phyloP scores from a whole-genome alignment of 257 asterid species.

The Solanum habrochaites region DNA sequence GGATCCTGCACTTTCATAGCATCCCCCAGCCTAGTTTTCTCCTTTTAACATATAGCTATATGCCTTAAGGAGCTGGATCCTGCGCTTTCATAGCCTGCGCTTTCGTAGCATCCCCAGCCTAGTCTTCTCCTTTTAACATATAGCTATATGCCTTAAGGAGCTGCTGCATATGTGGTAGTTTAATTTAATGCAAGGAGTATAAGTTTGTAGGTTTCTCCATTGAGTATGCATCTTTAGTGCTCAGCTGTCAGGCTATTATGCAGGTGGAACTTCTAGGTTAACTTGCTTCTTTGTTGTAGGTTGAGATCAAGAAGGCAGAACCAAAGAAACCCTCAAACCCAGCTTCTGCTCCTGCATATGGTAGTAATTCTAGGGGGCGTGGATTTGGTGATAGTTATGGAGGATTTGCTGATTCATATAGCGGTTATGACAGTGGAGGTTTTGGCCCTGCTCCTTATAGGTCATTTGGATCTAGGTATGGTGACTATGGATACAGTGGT shows the following conservation, averaged over 20 bases:
- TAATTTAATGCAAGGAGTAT: background rate
- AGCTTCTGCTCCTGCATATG: slow-evolving; percentile 64
- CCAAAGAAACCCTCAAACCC: slow-evolving; percentile 99
- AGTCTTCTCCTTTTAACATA: background rate
- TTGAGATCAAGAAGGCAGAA: slow-evolving; percentile 99
- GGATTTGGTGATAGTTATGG: slow-evolving; percentile 75
- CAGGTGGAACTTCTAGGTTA: slow-evolving; percentile 66
- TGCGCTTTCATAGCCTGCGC: no score
- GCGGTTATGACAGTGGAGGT: slow-evolving; percentile 57
- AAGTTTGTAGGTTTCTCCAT: background rate
- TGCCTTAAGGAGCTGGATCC: background rate
- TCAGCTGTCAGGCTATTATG: slow-evolving; percentile 23
- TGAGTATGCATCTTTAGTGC: slow-evolving; percentile 19
- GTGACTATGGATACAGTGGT: slow-evolving; percentile 71
- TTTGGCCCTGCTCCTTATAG: slow-evolving; percentile 91
- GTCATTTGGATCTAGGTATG: slow-evolving; percentile 80
- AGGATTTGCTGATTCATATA: slow-evolving; percentile 59
- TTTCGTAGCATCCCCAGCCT: background rate
- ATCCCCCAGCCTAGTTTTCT: background rate
- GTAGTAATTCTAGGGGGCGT: slow-evolving; percentile 93
- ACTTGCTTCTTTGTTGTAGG: slow-evolving; percentile 99
- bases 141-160: background rate
- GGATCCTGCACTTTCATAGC: background rate
- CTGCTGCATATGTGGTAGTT: background rate
- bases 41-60: background rate